Conservation (phyloP, 2,329 filamentous ascomycete genomes). For the Trichoderma polysporum region DNA sequence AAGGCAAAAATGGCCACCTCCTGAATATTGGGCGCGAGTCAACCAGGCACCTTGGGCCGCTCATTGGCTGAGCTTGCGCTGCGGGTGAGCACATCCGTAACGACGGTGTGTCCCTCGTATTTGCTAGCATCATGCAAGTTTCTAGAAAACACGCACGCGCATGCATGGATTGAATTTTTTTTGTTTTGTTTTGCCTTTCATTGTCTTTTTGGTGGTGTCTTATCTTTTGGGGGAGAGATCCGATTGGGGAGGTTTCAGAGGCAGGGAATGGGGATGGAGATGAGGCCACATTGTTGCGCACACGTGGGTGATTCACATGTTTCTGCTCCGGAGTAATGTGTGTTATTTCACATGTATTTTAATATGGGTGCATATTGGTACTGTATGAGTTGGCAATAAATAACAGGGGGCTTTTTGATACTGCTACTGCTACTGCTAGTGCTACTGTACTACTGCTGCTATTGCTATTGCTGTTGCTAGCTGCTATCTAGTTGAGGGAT, state of each 20-base stretch:
- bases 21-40: background rate
- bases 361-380: background rate
- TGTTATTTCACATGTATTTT: background rate
- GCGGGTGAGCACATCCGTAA: background rate
- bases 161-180: background rate
- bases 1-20: background rate
- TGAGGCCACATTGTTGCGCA: background rate
- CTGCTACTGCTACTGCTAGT: background rate
- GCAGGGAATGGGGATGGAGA: background rate
- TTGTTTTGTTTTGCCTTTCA: background rate
- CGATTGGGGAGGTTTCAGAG: slow-evolving; percentile 11
- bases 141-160: too few relatives aligned
- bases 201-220: background rate
- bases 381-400: background rate
- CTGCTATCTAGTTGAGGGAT: background rate
- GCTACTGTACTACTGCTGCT: background rate
- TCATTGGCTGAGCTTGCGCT: slow-evolving; percentile 10
- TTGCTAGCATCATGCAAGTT: background rate
- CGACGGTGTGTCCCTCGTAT: background rate
- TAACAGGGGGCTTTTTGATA: background rate
- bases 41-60: background rate
- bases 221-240: background rate
- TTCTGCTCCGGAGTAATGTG: too few relatives aligned
- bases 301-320: background rate
- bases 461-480: background rate